phyloP scores from a whole-genome alignment of 441 rosid species.

The Pelargonium australe region DNA sequence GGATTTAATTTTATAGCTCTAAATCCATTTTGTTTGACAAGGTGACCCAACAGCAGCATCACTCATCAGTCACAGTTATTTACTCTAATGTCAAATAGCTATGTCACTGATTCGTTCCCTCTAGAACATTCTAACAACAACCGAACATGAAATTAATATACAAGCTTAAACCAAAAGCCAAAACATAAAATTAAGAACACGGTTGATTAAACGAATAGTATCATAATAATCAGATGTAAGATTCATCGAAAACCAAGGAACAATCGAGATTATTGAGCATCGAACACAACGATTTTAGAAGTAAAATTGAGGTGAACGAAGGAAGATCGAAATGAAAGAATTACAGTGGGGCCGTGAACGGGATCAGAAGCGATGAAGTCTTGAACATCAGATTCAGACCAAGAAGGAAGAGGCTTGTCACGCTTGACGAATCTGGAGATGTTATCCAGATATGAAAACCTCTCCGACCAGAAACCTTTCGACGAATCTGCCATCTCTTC shows the following conservation, averaged over 20 bases:
- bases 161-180: background rate
- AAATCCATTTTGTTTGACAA: background rate
- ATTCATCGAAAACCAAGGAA: background rate
- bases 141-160: background rate
- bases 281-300: background rate
- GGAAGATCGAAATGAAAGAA: constrained; percentile 2
- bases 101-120: too few relatives aligned
- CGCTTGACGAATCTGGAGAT: constrained; percentile 51
- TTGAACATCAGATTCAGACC: constrained; percentile 77
- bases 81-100: background rate
- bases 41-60: background rate
- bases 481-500: background rate
- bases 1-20: background rate
- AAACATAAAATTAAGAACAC: background rate
- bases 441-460: constrained; percentile 46
- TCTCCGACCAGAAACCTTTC: constrained; percentile 62
- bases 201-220: too few relatives aligned
- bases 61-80: background rate
- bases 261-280: background rate
- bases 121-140: background rate
- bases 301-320: background rate
- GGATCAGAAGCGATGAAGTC: constrained; percentile 86
- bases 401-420: constrained; percentile 56
- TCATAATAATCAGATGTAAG: background rate
- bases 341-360: constrained; percentile 71